Conservation (phyloP, 495 filamentous ascomycete genomes). For the Aspergillus nidulans region DNA sequence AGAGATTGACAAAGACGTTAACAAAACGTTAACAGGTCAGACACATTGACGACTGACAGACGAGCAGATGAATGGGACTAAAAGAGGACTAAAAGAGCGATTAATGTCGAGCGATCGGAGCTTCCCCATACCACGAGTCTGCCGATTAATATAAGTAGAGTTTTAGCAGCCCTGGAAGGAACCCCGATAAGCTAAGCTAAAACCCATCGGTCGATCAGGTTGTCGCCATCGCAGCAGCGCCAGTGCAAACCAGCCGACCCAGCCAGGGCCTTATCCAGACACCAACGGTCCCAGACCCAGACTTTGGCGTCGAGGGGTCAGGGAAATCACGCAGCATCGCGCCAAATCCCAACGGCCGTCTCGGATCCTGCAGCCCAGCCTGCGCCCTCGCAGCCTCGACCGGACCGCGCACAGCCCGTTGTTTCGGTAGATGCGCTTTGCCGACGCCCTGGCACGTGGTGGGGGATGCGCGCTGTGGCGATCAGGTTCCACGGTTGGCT, state of each 20-base stretch:
- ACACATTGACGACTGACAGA: too few species aligned
- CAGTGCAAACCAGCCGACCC: background rate
- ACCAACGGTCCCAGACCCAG: background rate
- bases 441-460: background rate
- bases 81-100: background rate
- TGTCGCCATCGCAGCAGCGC: slow-evolving; percentile 8
- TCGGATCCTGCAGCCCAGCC: background rate
- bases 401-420: background rate
- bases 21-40: too few species aligned
- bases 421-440: background rate
- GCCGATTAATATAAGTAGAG: background rate
- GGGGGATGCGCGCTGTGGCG: too few species aligned
- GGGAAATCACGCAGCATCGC: background rate
- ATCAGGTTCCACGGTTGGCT: background rate
- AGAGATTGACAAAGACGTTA: too few species aligned
- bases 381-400: too few species aligned
- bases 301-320: too few species aligned
- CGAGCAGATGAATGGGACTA: too few species aligned
- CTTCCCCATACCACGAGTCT: slow-evolving; percentile 3
- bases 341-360: background rate
- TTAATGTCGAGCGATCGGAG: background rate
- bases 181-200: background rate
- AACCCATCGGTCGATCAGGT: background rate
- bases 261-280: background rate
- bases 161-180: too few species aligned